Evolutionary conservation across 805 yeast genomes (phyloP).

Genomic region (Wickerhamiella galacta): DNA sequence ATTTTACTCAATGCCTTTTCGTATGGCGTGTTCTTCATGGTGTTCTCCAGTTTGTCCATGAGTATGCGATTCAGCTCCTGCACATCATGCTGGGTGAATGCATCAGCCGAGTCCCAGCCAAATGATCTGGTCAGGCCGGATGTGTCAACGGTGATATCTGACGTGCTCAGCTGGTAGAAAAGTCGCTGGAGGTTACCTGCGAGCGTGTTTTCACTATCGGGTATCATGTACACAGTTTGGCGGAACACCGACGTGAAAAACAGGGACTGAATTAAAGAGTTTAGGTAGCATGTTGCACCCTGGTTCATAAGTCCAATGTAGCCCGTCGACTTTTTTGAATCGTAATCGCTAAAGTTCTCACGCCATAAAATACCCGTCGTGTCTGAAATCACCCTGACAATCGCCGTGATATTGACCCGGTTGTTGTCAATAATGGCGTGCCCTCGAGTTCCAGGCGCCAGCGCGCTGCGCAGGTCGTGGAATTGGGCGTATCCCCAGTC

Average conservation of each 20-base stretch:
- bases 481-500: slow-evolving; percentile 95
- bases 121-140: slow-evolving; percentile 74
- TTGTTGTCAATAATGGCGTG: slow-evolving; percentile 36
- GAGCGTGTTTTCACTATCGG: slow-evolving; percentile 49
- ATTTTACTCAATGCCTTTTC: slow-evolving; percentile 61
- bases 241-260: slow-evolving; percentile 73
- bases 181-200: slow-evolving; percentile 76
- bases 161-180: slow-evolving; percentile 62
- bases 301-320: slow-evolving; percentile 87
- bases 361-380: slow-evolving; percentile 84
- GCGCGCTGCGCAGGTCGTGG: slow-evolving; percentile 37
- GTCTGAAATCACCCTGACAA: slow-evolving; percentile 63
- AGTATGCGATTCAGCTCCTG: slow-evolving; percentile 89
- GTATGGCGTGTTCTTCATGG: slow-evolving; percentile 77
- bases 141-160: slow-evolving; percentile 67
- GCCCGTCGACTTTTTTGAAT: slow-evolving; percentile 77
- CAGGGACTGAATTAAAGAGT: slow-evolving; percentile 80
- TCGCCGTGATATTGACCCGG: slow-evolving; percentile 54
- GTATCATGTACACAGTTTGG: slow-evolving; percentile 74
- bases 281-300: slow-evolving; percentile 96
- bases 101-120: slow-evolving; percentile 95
- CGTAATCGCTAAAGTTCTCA: slow-evolving; percentile 58
- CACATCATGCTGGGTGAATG: slow-evolving; percentile 95
- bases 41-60: slow-evolving; percentile 83
- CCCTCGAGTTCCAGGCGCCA: slow-evolving; percentile 9